Conservation (phyloP, 345 rosid species). For the Eucalyptus rudis region DNA sequence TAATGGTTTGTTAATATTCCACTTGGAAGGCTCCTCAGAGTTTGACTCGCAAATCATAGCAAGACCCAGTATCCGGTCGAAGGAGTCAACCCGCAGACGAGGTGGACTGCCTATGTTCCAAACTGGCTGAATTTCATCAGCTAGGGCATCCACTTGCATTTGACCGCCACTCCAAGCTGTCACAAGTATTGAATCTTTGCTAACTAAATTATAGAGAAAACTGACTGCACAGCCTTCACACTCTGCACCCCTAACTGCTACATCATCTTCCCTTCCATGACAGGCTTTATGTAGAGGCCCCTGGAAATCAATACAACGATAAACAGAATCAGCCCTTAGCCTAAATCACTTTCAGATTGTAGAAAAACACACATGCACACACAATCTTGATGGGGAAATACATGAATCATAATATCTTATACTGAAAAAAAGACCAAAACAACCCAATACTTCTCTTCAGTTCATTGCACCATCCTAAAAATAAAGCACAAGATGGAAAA, state of each 20-base stretch:
- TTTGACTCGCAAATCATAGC: conserved; percentile 93
- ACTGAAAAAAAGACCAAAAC: not conserved
- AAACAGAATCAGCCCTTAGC: not conserved
- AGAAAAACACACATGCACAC: not conserved
- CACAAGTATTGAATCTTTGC: conserved; percentile 89
- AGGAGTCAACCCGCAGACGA: conserved; percentile 55
- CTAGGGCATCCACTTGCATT: conserved; percentile 84
- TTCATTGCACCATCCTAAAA: not conserved
- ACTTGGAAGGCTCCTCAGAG: conserved; percentile 22
- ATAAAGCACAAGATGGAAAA: not conserved
- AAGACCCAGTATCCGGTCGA: conserved; percentile 42
- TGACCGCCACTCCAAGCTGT: conserved; percentile 98
- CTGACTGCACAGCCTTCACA: conserved; percentile 82
- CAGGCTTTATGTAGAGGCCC: conserved; percentile 72
- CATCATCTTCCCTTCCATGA: conserved; percentile 34
- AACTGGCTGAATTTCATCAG: conserved; percentile 96
- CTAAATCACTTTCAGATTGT: not conserved
- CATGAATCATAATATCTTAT: not conserved
- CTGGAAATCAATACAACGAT: conserved; percentile 12
- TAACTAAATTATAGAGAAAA: conserved; percentile 63
- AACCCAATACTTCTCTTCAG: not conserved
- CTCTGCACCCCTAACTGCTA: conserved; percentile 39
- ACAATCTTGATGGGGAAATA: not conserved
- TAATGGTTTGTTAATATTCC: conserved; percentile 44
- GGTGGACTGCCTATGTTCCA: conserved; percentile 73